phyloP scores from a whole-genome alignment of 257 asterid species.

The Solanum chmielewskii region DNA sequence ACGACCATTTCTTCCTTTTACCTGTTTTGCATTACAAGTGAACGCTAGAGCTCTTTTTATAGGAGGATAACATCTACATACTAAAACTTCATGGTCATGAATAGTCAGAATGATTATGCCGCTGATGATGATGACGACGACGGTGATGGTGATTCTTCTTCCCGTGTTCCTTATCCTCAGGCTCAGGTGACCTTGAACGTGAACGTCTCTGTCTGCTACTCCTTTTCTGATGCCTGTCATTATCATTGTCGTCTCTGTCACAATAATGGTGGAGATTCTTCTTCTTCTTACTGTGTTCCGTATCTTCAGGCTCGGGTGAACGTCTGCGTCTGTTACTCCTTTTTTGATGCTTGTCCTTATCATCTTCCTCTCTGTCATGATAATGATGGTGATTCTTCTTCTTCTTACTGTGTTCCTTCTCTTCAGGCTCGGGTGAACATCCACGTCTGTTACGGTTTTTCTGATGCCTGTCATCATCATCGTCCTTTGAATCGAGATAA shows the following conservation, averaged over 20 bases:
- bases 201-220: neutral
- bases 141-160: neutral
- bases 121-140: neutral
- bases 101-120: neutral
- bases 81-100: neutral
- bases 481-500: conserved; percentile 5
- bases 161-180: neutral
- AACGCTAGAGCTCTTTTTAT: neutral
- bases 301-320: neutral
- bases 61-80: neutral
- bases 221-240: neutral
- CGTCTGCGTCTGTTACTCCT: neutral
- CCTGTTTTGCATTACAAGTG: neutral
- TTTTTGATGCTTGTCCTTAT: neutral
- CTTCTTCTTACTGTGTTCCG: neutral
- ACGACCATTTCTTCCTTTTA: neutral
- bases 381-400: neutral
- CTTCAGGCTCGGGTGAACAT: neutral
- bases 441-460: neutral
- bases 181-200: neutral
- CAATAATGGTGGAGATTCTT: neutral
- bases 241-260: conserved; percentile 6
- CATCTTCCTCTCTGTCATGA: conserved; percentile 7
- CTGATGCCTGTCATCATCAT: neutral
- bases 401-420: neutral